Evolutionary conservation across 2,329 filamentous ascomycete genomes (phyloP), one percentile per base, ranked within the genome.

Genomic region (Pyrenophora teres): DNA sequence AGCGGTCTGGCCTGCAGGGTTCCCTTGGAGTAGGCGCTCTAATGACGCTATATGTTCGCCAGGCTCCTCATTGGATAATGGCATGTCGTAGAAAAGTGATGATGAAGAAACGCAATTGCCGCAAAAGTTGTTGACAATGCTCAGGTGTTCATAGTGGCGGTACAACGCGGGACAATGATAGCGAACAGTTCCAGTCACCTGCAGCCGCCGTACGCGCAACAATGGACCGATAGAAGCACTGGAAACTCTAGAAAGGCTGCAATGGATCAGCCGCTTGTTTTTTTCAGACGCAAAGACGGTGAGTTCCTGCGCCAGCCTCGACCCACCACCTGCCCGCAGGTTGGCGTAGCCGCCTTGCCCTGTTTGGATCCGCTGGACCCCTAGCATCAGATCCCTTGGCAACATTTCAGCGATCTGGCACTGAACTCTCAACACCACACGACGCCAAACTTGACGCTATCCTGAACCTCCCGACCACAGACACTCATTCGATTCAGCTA

Each of bases 371-470:
- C 53, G 44, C 58, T 57, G 62, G 38, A 49, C 55, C 50, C 56
- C 50, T 58, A 50, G 55, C 49, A 36, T 56, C 51, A 57, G 58
- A 64, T 65, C 55, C 38, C 56, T 62, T 65, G 63, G 62, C 63
- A 52, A 39, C 48, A 63, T 50, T 61, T 57, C 56, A 55, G 65
- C 58, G 57, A 65, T 64, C 61, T 68, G 65, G 59, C 64, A 63
- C 54, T 16, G 49, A 52, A 50, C 59, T 49, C 41, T 47, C 47
- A 54, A 53, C 52, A 60, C 51, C 55, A 54, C 50, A 62, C 57
- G 37, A 56, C 60, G 44, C 45, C 52, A 27, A 55, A 46, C 39
- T 44, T 33, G 37, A 52, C 41, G 39, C 37, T 47, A 52, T 15
- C 38, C 18, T 46, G 52, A 12, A 44, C 47, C 30, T 39, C 46